Evolutionary conservation across 2,329 filamentous ascomycete species (phyloP).

Genomic region (Cordyceps cicadae): DNA sequence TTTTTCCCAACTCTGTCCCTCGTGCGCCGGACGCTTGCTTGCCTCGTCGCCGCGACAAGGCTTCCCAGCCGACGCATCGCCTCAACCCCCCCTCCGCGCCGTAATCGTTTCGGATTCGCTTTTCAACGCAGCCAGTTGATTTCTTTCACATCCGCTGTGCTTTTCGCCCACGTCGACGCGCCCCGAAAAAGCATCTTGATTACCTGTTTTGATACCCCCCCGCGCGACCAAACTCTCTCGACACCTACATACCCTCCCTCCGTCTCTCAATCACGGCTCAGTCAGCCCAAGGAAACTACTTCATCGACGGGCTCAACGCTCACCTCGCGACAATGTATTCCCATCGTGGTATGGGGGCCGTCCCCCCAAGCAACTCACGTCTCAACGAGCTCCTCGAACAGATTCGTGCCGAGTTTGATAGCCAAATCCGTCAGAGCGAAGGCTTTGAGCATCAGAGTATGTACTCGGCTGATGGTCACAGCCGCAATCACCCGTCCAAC

Average conservation of each 20-base stretch:
- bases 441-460: conserved; percentile 91
- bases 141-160: not conserved
- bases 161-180: not conserved
- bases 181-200: not conserved
- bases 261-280: not conserved
- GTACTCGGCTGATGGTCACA: conserved; percentile 31
- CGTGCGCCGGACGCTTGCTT: not conserved
- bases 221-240: not conserved
- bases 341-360: conserved; percentile 73
- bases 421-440: conserved; percentile 68
- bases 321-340: conserved; percentile 70
- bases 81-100: not conserved
- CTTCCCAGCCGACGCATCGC: not conserved
- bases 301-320: not conserved
- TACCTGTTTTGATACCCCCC: conserved; percentile 1
- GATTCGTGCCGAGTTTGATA: conserved; percentile 85
- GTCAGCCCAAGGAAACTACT: not conserved
- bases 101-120: not conserved
- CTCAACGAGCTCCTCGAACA: conserved; percentile 88
- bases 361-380: conserved; percentile 54
- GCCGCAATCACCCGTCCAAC: not conserved
- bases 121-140: not conserved
- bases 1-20: not conserved
- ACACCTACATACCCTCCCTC: not conserved
- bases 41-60: not conserved